phyloP scores from a whole-genome alignment of 1,139 yeast genomes.

The Candida pseudoviswanathii region DNA sequence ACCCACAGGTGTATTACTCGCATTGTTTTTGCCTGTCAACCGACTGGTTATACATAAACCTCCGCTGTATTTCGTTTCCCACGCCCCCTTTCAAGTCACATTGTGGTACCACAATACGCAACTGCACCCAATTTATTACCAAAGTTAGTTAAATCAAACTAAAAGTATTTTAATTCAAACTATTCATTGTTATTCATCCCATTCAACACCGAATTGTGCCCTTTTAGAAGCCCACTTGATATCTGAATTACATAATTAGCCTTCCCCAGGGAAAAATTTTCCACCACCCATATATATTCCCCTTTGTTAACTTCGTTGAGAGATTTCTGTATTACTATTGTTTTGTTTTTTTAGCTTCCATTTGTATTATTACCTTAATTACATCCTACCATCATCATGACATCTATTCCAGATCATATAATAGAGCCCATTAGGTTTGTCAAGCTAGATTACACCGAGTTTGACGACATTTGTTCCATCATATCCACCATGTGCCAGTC shows the following conservation, averaged over 20 bases:
- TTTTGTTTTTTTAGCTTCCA: background rate
- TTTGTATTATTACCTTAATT: background rate
- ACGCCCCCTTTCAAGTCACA: background rate
- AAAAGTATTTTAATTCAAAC: background rate
- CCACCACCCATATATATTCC: background rate
- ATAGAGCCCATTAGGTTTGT: conserved; percentile 9
- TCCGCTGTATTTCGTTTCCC: background rate
- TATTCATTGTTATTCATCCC: no score
- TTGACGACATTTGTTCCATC: conserved; percentile 7
- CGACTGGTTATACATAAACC: background rate
- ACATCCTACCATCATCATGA: background rate
- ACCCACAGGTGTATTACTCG: background rate
- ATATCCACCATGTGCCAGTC: conserved; percentile 3
- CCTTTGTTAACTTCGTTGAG: background rate
- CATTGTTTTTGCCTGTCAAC: background rate
- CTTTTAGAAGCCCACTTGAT: background rate
- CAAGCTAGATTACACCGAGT: conserved; percentile 9
- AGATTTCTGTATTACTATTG: background rate
- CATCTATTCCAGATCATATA: background rate
- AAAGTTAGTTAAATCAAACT: background rate
- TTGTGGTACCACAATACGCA: background rate
- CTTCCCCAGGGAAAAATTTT: background rate
- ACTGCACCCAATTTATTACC: background rate
- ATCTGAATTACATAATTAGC: background rate
- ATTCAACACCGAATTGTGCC: no score